These are phyloP conservation scores for Asterella californica DNA, from an alignment of 225 moss, liverwort and hornwort genomes.

Conservation along the genomic window DNA sequence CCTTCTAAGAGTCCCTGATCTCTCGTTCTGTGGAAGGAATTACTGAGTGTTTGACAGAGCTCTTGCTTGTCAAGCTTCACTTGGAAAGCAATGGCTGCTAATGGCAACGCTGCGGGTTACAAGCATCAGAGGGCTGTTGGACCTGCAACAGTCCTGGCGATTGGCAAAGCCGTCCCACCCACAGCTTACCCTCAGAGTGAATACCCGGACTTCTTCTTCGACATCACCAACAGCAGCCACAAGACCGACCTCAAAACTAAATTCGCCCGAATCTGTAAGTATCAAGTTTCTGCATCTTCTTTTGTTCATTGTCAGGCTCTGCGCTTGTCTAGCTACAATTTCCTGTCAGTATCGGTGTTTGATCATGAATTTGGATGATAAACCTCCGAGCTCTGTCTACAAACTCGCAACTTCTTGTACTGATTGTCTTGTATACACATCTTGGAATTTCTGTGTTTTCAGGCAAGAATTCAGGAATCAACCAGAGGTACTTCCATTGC, in stretches of 20 bases:
- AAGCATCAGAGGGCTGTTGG: slow-evolving; percentile 15
- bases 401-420: background rate
- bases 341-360: no score
- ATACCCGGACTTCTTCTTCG: slow-evolving; percentile 15
- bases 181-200: slow-evolving; percentile 25
- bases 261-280: slow-evolving; percentile 26
- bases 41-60: background rate
- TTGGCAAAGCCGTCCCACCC: slow-evolving; percentile 20
- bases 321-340: no score
- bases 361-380: no score
- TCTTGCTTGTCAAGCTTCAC: background rate
- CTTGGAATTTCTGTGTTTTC: background rate
- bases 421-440: background rate
- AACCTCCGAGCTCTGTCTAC: no score
- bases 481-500: slow-evolving; percentile 49
- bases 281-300: background rate
- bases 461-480: slow-evolving; percentile 54
- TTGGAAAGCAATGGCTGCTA: background rate
- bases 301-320: background rate
- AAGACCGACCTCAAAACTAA: slow-evolving; percentile 19
- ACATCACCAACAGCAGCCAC: slow-evolving; percentile 17
- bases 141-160: slow-evolving; percentile 22
- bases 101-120: background rate
- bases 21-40: background rate
- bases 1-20: background rate